phyloP scores from a whole-genome alignment of 1,139 yeast genomes.

The Meyerozyma sp. region DNA sequence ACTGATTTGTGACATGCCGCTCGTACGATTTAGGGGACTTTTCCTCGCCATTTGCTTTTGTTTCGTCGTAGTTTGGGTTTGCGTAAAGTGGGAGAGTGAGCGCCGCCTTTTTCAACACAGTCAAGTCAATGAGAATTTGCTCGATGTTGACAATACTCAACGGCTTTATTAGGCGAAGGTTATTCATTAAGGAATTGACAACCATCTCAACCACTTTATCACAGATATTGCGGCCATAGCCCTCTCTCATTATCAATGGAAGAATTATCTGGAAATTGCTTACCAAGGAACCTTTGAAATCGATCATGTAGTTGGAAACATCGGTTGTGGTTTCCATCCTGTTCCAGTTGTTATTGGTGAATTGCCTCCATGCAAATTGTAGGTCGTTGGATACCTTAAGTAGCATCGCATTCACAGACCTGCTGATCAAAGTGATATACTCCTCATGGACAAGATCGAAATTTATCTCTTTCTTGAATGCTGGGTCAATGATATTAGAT shows the following conservation, averaged over 20 bases:
- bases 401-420: constrained; percentile 53
- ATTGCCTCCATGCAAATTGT: constrained; percentile 78
- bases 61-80: constrained; percentile 24
- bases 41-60: constrained; percentile 9
- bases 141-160: constrained; percentile 70
- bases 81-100: constrained; percentile 45
- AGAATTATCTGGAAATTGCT: constrained; percentile 47
- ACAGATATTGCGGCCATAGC: constrained; percentile 67
- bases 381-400: constrained; percentile 57
- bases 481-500: constrained; percentile 37
- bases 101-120: constrained; percentile 54
- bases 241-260: constrained; percentile 60
- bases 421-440: constrained; percentile 55
- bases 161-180: constrained; percentile 58
- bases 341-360: constrained; percentile 76
- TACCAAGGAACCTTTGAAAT: constrained; percentile 44
- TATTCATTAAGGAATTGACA: constrained; percentile 50
- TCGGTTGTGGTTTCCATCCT: constrained; percentile 58
- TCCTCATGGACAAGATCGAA: constrained; percentile 55
- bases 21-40: constrained; percentile 34
- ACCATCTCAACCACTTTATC: constrained; percentile 72
- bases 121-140: constrained; percentile 71
- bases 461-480: constrained; percentile 26
- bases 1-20: constrained; percentile 45
- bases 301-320: constrained; percentile 63